Conservation (phyloP, 1,139 yeast species). For the Eremothecium gossypii region DNA sequence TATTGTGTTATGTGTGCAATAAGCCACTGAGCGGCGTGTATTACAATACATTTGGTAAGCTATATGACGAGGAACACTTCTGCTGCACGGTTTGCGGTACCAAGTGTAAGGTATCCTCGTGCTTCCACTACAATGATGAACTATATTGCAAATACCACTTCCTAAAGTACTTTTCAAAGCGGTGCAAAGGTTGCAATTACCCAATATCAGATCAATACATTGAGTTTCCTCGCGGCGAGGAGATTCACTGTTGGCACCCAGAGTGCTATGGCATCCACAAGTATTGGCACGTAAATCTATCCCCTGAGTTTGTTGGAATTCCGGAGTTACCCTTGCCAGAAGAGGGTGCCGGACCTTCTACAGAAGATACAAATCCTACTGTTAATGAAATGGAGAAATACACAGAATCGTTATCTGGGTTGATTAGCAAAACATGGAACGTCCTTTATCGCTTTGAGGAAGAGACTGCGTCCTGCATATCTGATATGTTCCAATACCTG, state of each 20-base stretch:
- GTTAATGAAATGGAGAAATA: constrained; percentile 50
- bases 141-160: constrained; percentile 91
- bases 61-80: constrained; percentile 93
- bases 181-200: constrained; percentile 88
- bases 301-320: constrained; percentile 54
- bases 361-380: constrained; percentile 30
- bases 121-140: constrained; percentile 77
- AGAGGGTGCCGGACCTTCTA: constrained; percentile 20
- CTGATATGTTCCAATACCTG: constrained; percentile 84
- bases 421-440: constrained; percentile 79
- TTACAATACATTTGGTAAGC: constrained; percentile 84
- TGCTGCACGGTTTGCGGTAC: constrained; percentile 82
- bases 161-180: constrained; percentile 72
- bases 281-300: constrained; percentile 88
- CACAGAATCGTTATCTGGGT: constrained; percentile 46
- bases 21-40: constrained; percentile 86
- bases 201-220: constrained; percentile 92
- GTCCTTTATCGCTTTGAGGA: constrained; percentile 86
- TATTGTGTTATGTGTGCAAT: constrained; percentile 78
- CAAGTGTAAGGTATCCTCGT: constrained; percentile 86
- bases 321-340: constrained; percentile 31
- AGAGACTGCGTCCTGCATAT: constrained; percentile 81
- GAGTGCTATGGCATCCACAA: constrained; percentile 97
- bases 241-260: constrained; percentile 97
- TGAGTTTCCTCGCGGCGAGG: constrained; percentile 86